Evolutionary conservation across 805 yeast species (phyloP), one percentile per base, ranked within the genome.

Genomic region (Barnettozyma pratensis): DNA sequence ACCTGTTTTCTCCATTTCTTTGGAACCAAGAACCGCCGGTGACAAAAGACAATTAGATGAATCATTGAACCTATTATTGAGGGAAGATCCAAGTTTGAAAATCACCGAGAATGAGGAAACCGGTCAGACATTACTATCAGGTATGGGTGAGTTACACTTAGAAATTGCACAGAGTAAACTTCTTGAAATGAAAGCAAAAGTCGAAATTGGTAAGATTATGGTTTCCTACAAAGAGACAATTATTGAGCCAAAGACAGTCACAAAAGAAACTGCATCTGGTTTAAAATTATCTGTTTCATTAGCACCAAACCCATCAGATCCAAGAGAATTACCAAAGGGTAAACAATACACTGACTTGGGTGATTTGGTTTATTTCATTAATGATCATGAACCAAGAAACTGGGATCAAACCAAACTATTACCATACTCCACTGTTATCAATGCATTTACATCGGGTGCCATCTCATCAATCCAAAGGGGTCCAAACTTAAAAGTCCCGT

Each of bases 61-160:
- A 6, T 84, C 95, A 4, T 71, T 94, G 41, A 70, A 72, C 8
- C 69, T 79, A 1, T 66, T 94, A 39, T 65, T 87, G n/a, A 74
- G 85, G 46, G 98, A 94, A 61, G 99, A 94, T 60, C 99, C 99
- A 4, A 87, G 96, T 44, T 72, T 94, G 52, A 77, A 80, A 31
- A 76, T 88, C 7, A 67, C 79, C 4, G 76, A 73, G 44, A 87
- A 94, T 63, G 91, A 88, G 50, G 98, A 92, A 56, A 73, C 88
- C 48, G 96, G 94, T 6, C 97, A 94, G 68, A 83, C 91, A 2
- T 77, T 91, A 29, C 67, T 94, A 31, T 83, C 96, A 19, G 99
- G 99, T 32, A 92, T 92, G 98, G 99, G 99, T 38, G 98, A 94
- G 61, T 73, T 94, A 42, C 99, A 94, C 68, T 73, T 94, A 44